phyloP scores from a whole-genome alignment of 805 yeast genomes.

The Lipomyces orientalis region DNA sequence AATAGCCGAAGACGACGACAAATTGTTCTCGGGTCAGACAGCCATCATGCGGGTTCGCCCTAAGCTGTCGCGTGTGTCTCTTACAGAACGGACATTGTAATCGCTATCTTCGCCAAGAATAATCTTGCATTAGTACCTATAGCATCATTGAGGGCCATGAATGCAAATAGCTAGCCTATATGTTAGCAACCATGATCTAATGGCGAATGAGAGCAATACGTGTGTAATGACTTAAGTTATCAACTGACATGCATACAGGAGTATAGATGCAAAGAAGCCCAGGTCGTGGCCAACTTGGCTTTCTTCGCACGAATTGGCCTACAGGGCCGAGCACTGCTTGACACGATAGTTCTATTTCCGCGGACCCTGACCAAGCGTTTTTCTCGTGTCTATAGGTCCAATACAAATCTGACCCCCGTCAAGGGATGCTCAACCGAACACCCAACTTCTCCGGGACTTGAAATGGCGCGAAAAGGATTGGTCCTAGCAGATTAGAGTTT shows the following conservation, averaged over 20 bases:
- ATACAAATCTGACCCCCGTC: not conserved
- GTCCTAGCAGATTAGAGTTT: not conserved
- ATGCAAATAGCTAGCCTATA: not conserved
- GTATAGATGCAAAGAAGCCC: not conserved
- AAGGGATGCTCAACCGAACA: not conserved
- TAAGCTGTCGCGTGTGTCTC: not conserved
- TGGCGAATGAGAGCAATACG: not conserved
- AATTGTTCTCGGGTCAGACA: not conserved
- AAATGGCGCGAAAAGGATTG: not conserved
- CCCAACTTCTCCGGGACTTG: not conserved
- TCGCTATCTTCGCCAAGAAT: not conserved
- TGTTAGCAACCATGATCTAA: not conserved
- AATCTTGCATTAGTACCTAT: not conserved
- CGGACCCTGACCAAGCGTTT: no score
- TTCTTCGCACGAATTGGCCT: not conserved
- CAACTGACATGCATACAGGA: not conserved
- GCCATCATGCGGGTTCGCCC: not conserved
- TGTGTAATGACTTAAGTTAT: not conserved
- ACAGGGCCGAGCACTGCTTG: slow-evolving; percentile 1
- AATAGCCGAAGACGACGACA: not conserved
- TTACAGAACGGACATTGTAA: no score
- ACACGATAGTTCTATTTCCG: not conserved
- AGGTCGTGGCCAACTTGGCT: slow-evolving; percentile 1
- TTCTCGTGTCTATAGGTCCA: not conserved
- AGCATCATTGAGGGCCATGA: not conserved